Conservation (phyloP, 1,284 basidiomycete genomes). For the Tilletia setariae region DNA sequence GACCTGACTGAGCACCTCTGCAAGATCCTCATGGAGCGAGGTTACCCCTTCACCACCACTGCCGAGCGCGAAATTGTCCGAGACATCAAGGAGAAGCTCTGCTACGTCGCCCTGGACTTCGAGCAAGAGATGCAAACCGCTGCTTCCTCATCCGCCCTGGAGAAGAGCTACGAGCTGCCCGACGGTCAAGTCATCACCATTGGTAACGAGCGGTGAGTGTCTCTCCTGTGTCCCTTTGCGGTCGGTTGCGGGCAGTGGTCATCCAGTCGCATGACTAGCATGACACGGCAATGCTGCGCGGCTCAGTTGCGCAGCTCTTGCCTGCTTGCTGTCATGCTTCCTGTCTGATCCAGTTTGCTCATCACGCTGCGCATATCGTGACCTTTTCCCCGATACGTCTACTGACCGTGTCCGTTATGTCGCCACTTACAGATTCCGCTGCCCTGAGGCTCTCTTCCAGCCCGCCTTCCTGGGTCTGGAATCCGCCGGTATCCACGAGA, state of each 20-base stretch:
- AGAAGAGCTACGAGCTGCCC: conserved; percentile 94
- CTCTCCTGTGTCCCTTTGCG: not conserved
- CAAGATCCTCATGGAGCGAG: conserved; percentile 90
- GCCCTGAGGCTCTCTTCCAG: conserved; percentile 95
- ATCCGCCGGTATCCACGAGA: conserved; percentile 91
- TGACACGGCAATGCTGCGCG: not conserved
- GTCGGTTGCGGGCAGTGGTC: not conserved
- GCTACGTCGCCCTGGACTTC: conserved; percentile 94
- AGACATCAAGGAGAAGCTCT: conserved; percentile 98
- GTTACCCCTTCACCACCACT: conserved; percentile 87
- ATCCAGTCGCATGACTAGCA: too few relatives aligned
- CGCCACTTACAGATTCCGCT: conserved; percentile 70
- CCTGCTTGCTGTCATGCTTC: not conserved
- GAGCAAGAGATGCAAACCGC: conserved; percentile 93
- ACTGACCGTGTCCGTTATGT: too few relatives aligned
- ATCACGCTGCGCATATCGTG: too few relatives aligned
- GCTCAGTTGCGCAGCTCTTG: not conserved
- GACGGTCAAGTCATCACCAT: conserved; percentile 96
- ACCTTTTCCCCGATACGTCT: too few relatives aligned
- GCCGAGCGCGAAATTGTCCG: conserved; percentile 94
- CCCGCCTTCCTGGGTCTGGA: conserved; percentile 89
- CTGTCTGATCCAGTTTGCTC: not conserved
- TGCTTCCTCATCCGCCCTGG: conserved; percentile 81
- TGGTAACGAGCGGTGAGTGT: conserved; percentile 76
- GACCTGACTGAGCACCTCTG: conserved; percentile 86